These are phyloP conservation scores for Acanthamoeba triangularis DNA, from an alignment of 208 protist species.

Conservation along the genomic window DNA sequence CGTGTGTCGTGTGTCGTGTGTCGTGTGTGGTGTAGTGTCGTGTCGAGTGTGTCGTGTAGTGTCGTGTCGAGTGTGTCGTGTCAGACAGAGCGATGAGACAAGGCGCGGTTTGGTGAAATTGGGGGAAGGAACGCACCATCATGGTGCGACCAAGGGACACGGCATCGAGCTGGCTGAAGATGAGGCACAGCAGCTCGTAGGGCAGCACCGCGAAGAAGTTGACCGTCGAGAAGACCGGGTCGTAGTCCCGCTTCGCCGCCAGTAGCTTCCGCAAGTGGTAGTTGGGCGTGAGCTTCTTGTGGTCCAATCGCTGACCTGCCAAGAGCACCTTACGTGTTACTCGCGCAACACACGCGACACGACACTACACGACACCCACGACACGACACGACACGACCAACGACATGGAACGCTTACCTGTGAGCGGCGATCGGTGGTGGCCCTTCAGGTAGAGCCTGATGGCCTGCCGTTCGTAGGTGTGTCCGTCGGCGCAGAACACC, in stretches of 20 bases:
- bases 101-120: neutral
- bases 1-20: neutral
- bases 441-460: neutral
- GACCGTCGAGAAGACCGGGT: neutral
- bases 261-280: constrained; percentile 22
- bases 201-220: constrained; percentile 44
- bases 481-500: constrained; percentile 1
- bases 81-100: neutral
- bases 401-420: neutral
- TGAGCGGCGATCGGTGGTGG: constrained; percentile 23
- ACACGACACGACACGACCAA: too few relatives aligned
- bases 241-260: neutral
- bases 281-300: constrained; percentile 31
- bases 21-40: neutral
- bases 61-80: too few relatives aligned
- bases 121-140: neutral
- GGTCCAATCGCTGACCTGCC: neutral
- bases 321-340: neutral
- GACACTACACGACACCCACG: too few relatives aligned
- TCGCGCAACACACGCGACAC: too few relatives aligned
- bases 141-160: neutral
- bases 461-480: constrained; percentile 59
- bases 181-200: constrained; percentile 1
- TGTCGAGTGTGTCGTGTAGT: too few relatives aligned
- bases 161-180: constrained; percentile 11